A percentile compares a stretch with the other conserved stretches of the same genome.
These are phyloP conservation scores for maize (Zea mays) DNA, from an alignment of 176 grass and related monocot species.

Conservation along the genomic window Zm-B73-REFERENCE-NAM-5.0 NC_050099.1:182095501-182096000, in stretches of 20 bases:
- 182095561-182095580: slow-evolving; percentile 18
- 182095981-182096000: slow-evolving; percentile 80
- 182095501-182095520: neutral
- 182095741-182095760: slow-evolving; percentile 97
- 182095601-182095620: neutral
- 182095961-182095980: slow-evolving; percentile 10
- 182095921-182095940: slow-evolving; percentile 15
- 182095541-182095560: neutral
- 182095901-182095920: slow-evolving; percentile 3
- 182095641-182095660: neutral
- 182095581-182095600: neutral
- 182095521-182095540: neutral
- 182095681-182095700: slow-evolving; percentile 40
- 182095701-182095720: slow-evolving; percentile 93
- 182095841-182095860: slow-evolving; percentile 19
- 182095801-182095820: slow-evolving; percentile 8
- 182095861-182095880: slow-evolving; percentile 17
- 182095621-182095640: neutral
- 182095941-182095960: slow-evolving; percentile 24
- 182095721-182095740: slow-evolving; percentile 95
- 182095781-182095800: slow-evolving; percentile 22
- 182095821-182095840: neutral
- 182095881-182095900: neutral
- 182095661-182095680: slow-evolving; percentile 23
- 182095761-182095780: slow-evolving; percentile 64